Evolutionary conservation across 192 early-diverging fungal species (phyloP), one percentile per base, ranked within the genome.

Genomic region (Rhizophagus sp.): DNA sequence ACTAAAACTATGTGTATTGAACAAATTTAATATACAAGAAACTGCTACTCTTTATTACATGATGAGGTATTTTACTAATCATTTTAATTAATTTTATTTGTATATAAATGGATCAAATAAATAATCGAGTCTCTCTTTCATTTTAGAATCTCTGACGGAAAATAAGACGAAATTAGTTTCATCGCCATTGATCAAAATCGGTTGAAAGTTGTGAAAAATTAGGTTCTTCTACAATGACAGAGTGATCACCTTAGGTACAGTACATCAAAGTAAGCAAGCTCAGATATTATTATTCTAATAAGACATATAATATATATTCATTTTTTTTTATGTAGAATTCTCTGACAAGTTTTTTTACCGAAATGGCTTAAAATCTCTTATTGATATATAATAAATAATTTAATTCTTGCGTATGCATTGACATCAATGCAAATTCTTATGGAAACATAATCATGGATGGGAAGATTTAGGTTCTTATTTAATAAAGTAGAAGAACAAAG

Each of bases 371-470:
- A 80, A 86, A 62, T 86, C 85, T 25, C 82, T 93, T 15, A 90
- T 92, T 62, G 87, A 88, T n/a, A 83, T n/a, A 83, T 30, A 30
- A 30, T 30, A 1, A 30, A 30, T 1, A 1, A 30, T 30, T 30
- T 30, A 30, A 30, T 30, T 30, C 30, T 30, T 30, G 0, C 30
- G 1, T 30, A 30, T 30, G 30, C 27, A 30, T 30, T 30, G 27
- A 30, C 27, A 30, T 30, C 27, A 30, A 30, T 30, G 30, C 30
- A 30, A 30, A 30, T 30, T 30, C 30, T 30, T 30, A 30, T 30
- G 30, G 1, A n/a, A 93, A 44, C 91, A 92, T 77, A 83, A 93
- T 64, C 80, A 82, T 10, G 89, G 90, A 1, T 92, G 90, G 92
- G 91, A 90, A 2, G 62, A 82, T n/a, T 82, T 92, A 24, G 79